Evolutionary conservation across 306 rosid species (phyloP), one percentile per base, ranked within the genome.

Genomic region (Citrullus colocynthis): DNA sequence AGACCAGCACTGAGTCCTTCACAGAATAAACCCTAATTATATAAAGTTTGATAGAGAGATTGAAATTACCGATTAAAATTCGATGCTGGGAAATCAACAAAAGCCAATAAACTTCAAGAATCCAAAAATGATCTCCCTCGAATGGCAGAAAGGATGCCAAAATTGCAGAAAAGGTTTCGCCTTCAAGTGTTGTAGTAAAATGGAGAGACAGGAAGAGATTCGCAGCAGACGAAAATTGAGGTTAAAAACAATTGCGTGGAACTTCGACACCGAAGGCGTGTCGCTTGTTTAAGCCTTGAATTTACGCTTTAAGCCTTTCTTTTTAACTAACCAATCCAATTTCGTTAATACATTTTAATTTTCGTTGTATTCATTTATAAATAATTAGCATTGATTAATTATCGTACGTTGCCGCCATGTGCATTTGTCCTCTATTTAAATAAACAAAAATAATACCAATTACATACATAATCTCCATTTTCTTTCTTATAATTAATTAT

Each of bases 211-310:
- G 21, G 15, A 18, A 65, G 60, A 76, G 39, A 76, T 21, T 6
- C 59, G 48, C 56, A 39, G 78, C 52, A 32, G 9, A 72, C 39
- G 59, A 32, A 30, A 69, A 60, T 2, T 21, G 37, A 74, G 70
- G 75, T 18, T n/a, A 10, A 34, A 62, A 21, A 49, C 78, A 52
- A 55, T 20, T 59, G 70, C 62, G 55, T 51, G n/a, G 62, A 30
- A 39, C 15, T 12, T 57, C 14, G 30, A 44, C 54, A 59, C 37
- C 75, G 63, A 76, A 41, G 63, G 85, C 84, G 82, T 80, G 87
- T 77, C 32, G 60, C n/a, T 74, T 15, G 24, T 55, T 36, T 12
- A 74, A 74, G 80, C 84, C 78, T 85, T 52, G 78, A 58, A 24
- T 28, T 58, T 9, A 77, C 71, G 69, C 78, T 79, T 24, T 42